Percentiles rank a stretch among this genome's conserved stretches.
Conservation (phyloP, 1,139 yeast genomes). For the Pichia sp. region DNA sequence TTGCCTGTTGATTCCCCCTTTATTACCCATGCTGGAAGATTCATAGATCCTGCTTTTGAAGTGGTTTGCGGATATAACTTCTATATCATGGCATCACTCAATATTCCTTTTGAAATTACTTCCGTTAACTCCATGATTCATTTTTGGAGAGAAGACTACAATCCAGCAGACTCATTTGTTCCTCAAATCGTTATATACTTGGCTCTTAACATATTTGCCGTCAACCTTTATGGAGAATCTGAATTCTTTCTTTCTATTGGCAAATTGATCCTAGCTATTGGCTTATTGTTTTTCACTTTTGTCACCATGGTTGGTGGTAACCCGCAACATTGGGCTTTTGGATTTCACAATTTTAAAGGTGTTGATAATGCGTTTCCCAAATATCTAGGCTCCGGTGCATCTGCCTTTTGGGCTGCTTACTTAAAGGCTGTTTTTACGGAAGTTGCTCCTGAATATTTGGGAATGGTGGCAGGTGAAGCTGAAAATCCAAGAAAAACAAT, state of each 20-base stretch:
- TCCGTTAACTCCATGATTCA: slow-evolving; percentile 49
- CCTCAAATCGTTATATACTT: slow-evolving; percentile 36
- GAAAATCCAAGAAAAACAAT: slow-evolving; percentile 45
- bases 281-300: slow-evolving; percentile 44
- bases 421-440: slow-evolving; percentile 50
- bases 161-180: slow-evolving; percentile 45
- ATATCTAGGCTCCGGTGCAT: slow-evolving; percentile 38
- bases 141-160: slow-evolving; percentile 48
- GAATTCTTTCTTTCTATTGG: slow-evolving; percentile 59
- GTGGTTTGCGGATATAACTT: slow-evolving; percentile 44
- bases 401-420: slow-evolving; percentile 59
- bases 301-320: slow-evolving; percentile 52
- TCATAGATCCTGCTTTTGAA: slow-evolving; percentile 49
- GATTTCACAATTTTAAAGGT: slow-evolving; percentile 59
- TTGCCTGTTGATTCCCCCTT: slow-evolving; percentile 49
- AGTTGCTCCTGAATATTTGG: slow-evolving; percentile 52
- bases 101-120: slow-evolving; percentile 48
- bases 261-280: slow-evolving; percentile 52
- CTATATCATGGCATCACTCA: slow-evolving; percentile 45
- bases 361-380: slow-evolving; percentile 53
- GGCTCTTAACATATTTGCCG: slow-evolving; percentile 38
- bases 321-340: slow-evolving; percentile 54
- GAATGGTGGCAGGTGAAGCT: slow-evolving; percentile 52
- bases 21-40: slow-evolving; percentile 48
- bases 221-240: slow-evolving; percentile 52